Evolutionary conservation across 2,329 filamentous ascomycete species (phyloP).

Genomic region (Boeremia lycopersici): DNA sequence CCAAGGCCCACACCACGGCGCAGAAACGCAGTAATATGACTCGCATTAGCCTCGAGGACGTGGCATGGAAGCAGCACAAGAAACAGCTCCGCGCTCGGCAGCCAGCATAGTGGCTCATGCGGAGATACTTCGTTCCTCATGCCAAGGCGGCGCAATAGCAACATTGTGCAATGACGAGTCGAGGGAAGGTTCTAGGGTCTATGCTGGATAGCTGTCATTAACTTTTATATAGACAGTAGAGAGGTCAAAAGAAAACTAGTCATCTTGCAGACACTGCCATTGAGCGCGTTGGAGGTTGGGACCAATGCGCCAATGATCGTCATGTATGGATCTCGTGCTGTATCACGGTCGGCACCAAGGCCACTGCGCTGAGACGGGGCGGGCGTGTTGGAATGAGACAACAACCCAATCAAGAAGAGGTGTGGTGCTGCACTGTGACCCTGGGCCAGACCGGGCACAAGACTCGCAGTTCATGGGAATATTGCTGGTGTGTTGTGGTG

Average conservation of each 20-base stretch:
- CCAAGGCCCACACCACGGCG: not conserved
- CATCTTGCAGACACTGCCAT: not conserved
- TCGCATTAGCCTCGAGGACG: not conserved
- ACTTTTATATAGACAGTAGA: not conserved
- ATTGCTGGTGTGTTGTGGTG: slow-evolving; percentile 32
- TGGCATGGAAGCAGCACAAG: not conserved
- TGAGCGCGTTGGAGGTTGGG: not conserved
- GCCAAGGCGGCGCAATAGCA: not conserved
- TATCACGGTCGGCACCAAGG: slow-evolving; percentile 17
- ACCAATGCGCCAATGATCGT: not conserved
- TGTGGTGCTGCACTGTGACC: slow-evolving; percentile 17
- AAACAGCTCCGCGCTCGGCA: not conserved
- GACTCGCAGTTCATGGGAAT: slow-evolving; percentile 24
- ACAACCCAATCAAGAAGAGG: slow-evolving; percentile 29
- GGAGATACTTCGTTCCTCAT: not conserved
- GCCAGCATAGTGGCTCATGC: not conserved
- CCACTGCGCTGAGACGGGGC: slow-evolving; percentile 16
- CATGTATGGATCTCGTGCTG: slow-evolving; percentile 20
- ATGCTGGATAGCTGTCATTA: not conserved
- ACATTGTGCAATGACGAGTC: not conserved
- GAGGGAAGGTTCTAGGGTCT: not conserved
- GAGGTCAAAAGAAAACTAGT: not conserved
- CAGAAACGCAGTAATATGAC: slow-evolving; percentile 5
- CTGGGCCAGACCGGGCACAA: slow-evolving; percentile 23
- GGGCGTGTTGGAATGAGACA: slow-evolving; percentile 7